These are phyloP conservation scores for Harrya chromipes DNA, from an alignment of 768 basidiomycete species.

Conservation along the genomic window DNA sequence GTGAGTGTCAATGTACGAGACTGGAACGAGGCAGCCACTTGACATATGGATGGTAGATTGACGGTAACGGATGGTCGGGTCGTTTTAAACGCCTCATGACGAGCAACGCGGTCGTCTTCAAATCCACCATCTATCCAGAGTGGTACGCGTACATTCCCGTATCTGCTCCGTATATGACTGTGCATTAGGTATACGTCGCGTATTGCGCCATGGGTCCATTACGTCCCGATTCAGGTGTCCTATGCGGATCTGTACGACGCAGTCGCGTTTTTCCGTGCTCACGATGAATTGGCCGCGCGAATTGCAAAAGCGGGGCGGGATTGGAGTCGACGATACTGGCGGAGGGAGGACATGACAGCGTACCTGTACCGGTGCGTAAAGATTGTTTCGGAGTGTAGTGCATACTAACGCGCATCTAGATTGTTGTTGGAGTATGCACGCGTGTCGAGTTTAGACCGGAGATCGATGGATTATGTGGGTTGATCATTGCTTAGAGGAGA, in stretches of 20 bases:
- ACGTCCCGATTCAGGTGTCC: slow-evolving; percentile 65
- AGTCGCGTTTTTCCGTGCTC: slow-evolving; percentile 68
- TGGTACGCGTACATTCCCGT: slow-evolving; percentile 41
- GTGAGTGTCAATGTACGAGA: slow-evolving; percentile 32
- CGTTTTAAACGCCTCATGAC: slow-evolving; percentile 65
- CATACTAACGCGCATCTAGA: slow-evolving; percentile 25
- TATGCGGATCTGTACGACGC: slow-evolving; percentile 68
- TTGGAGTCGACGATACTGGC: slow-evolving; percentile 60
- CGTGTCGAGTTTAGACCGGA: slow-evolving; percentile 46
- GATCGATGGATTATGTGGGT: slow-evolving; percentile 36
- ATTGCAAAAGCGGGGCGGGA: slow-evolving; percentile 55
- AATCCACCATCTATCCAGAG: slow-evolving; percentile 70
- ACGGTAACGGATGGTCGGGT: slow-evolving; percentile 69
- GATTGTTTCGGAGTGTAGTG: rapidly evolving
- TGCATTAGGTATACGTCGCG: slow-evolving; percentile 50
- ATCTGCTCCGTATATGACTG: neutral
- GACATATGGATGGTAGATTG: slow-evolving; percentile 33
- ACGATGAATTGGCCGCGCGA: slow-evolving; percentile 54
- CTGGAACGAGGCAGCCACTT: too few species aligned
- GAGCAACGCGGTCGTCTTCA: slow-evolving; percentile 61
- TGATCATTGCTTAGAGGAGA: neutral
- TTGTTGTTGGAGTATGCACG: slow-evolving; percentile 54
- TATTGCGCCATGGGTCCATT: slow-evolving; percentile 69
- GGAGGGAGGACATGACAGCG: slow-evolving; percentile 55
- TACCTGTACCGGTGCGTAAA: slow-evolving; percentile 53